Evolutionary conservation across 1,284 basidiomycete species (phyloP).

Genomic region (Papiliotrema flavescens): DNA sequence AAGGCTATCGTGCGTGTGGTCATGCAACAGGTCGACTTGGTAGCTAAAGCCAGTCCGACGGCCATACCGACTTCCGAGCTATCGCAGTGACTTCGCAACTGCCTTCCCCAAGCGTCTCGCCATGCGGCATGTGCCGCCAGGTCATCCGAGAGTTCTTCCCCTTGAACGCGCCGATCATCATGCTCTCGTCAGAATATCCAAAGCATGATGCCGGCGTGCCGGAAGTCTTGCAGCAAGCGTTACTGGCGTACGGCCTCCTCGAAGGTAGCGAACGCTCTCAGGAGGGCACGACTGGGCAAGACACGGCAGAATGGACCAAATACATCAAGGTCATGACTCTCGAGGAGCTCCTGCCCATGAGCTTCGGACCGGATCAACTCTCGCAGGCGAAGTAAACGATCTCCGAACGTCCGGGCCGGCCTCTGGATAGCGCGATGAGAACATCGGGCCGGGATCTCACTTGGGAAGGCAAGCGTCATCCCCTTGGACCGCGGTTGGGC

Average conservation of each 20-base stretch:
- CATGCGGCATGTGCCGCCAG: conserved; percentile 90
- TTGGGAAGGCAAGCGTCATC: too few species aligned
- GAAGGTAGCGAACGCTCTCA: background rate
- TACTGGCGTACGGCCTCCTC: background rate
- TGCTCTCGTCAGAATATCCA: conserved; percentile 69
- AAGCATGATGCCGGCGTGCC: conserved; percentile 34
- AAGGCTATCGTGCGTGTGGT: conserved; percentile 68
- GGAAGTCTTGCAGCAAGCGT: conserved; percentile 6
- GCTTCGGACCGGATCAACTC: conserved; percentile 80
- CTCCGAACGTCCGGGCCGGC: too few species aligned
- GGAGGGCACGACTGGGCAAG: background rate
- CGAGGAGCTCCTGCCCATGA: conserved; percentile 73
- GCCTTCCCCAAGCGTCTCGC: conserved; percentile 58
- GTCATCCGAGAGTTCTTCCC: conserved; percentile 84
- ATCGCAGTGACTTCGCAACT: conserved; percentile 64
- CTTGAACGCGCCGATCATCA: conserved; percentile 66
- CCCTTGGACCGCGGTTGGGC: too few species aligned
- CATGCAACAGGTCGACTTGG: background rate
- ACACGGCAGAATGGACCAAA: conserved; percentile 43
- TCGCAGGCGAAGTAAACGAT: conserved; percentile 31
- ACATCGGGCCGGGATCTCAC: too few species aligned
- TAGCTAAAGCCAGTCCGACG: conserved; percentile 63
- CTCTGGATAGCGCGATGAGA: too few species aligned
- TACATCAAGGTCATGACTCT: conserved; percentile 63
- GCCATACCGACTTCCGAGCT: conserved; percentile 61